These are phyloP conservation scores for Pseudogymnoascus pannorum DNA, from an alignment of 2,329 filamentous ascomycete species.

Conservation along the genomic window DNA sequence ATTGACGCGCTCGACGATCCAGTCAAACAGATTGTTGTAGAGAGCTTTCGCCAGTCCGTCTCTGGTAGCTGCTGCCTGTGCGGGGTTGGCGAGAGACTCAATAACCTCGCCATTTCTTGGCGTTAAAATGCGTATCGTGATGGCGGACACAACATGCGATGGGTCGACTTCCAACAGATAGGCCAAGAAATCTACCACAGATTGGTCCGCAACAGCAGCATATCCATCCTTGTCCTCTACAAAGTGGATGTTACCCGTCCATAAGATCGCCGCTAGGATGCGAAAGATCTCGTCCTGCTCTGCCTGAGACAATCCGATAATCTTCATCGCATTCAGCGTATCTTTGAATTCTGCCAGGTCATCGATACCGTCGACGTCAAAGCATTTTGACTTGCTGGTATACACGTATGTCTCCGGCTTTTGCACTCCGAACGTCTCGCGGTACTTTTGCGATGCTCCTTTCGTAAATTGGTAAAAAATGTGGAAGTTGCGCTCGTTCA, in stretches of 20 bases:
- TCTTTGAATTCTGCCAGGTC: slow-evolving; percentile 84
- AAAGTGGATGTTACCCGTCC: slow-evolving; percentile 93
- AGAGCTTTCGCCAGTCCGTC: slow-evolving; percentile 94
- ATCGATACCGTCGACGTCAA: slow-evolving; percentile 89
- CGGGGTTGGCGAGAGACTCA: slow-evolving; percentile 72
- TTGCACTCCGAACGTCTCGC: slow-evolving; percentile 83
- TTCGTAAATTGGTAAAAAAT: slow-evolving; percentile 99
- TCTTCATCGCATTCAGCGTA: slow-evolving; percentile 86
- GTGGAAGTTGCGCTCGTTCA: slow-evolving; percentile 95
- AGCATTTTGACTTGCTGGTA: slow-evolving; percentile 88
- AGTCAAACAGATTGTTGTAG: slow-evolving; percentile 96
- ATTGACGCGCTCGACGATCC: slow-evolving; percentile 93
- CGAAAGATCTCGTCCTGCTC: slow-evolving; percentile 97
- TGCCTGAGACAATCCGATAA: slow-evolving; percentile 79
- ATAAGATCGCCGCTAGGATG: slow-evolving; percentile 84
- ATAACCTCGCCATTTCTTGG: slow-evolving; percentile 59
- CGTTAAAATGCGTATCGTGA: slow-evolving; percentile 80
- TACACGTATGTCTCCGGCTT: slow-evolving; percentile 89
- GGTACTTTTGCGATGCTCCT: slow-evolving; percentile 78
- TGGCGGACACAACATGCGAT: slow-evolving; percentile 71
- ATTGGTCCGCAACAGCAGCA: slow-evolving; percentile 78
- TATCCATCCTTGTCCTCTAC: slow-evolving; percentile 83
- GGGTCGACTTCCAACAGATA: slow-evolving; percentile 87
- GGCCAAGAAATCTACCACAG: slow-evolving; percentile 87
- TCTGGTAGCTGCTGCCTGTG: slow-evolving; percentile 78